Base-by-base conservation (phyloP, 805 yeast species). In the Priceomyces fermenticarens region DNA sequence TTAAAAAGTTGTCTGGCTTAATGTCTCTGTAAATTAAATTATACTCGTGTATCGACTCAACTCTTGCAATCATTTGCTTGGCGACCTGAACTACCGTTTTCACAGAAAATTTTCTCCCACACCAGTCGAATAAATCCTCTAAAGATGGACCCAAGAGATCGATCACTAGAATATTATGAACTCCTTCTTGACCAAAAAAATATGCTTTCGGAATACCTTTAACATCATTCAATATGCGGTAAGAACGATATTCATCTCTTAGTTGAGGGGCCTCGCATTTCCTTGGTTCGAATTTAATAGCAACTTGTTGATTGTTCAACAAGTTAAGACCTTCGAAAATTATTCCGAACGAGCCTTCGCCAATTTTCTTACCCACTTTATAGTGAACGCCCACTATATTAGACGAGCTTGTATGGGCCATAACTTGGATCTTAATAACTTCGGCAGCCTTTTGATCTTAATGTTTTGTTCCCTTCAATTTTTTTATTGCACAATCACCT, bases 301-400 rank as follows among this genome's bases (percentile, higher is more conserved):
- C 99, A 35, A 93, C 98, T 38, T 87, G 95, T 46, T 83, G 84
- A 50, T 90, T 90, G 69, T 89, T 91, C 53, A 93, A 80, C 58
- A 93, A 75, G 62, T 93, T 91, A 32, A 88, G 79, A 47, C 99
- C 99, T 69, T 93, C 98, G 61, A 93, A 93, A 44, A 93, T 85
- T 39, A 93, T 96, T 42, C 99, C 99, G 63, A 93, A 93, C 3
- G 98, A 91, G 33, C 99, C 99, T 67, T 93, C 98, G 43, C 99
- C 99, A 46, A 93, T 90, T 69, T 93, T 93, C 64, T 90, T 91
- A 44, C 98, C 99, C 42, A 93, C 93, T 53, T 89, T 85, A 68
- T 90, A 93, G 71, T 93, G 99, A 46, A 91, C 81, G 16, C 99
- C 99, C 35, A 93, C 97, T 31, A 84, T 80, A 61, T 79, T 80